Conservation (phyloP, 148 eudicot species). For the Hydrangea macrophylla region DNA sequence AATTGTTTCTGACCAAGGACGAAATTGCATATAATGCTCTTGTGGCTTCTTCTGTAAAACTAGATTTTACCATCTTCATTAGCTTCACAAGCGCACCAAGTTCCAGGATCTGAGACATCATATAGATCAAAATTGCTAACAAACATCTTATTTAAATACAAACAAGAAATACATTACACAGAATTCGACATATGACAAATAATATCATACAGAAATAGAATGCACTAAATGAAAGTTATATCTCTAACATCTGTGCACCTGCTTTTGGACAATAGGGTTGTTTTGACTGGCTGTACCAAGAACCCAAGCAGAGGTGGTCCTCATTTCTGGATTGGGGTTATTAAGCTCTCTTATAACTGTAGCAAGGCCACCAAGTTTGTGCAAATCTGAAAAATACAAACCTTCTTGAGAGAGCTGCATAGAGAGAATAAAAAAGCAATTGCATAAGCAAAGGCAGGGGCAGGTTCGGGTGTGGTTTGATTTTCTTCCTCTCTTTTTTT, state of each 20-base stretch:
- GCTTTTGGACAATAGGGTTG: constrained; percentile 78
- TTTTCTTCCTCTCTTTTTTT: too few species aligned
- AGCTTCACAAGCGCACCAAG: constrained; percentile 57
- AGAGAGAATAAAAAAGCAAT: neutral
- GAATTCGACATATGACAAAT: neutral
- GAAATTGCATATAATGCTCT: constrained; percentile 90
- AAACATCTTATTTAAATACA: constrained; percentile 2
- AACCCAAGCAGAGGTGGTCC: constrained; percentile 82
- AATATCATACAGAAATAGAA: constrained; percentile 5
- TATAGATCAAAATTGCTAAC: constrained; percentile 1
- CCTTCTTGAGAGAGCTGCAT: constrained; percentile 1
- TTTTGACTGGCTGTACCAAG: constrained; percentile 89
- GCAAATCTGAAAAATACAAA: constrained; percentile 53
- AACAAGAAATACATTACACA: neutral
- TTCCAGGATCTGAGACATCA: constrained; percentile 51
- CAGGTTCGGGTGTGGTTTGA: too few species aligned
- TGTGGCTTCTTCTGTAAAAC: constrained; percentile 63
- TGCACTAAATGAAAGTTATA: too few species aligned
- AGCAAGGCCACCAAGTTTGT: constrained; percentile 80
- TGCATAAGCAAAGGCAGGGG: neutral
- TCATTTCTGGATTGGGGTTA: constrained; percentile 49
- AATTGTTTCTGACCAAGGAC: constrained; percentile 78
- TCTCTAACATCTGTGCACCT: constrained; percentile 54
- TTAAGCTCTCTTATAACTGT: constrained; percentile 58
- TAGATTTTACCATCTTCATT: constrained; percentile 68